phyloP scores from a whole-genome alignment of 306 rosid genomes.

The Malus fusca region DNA sequence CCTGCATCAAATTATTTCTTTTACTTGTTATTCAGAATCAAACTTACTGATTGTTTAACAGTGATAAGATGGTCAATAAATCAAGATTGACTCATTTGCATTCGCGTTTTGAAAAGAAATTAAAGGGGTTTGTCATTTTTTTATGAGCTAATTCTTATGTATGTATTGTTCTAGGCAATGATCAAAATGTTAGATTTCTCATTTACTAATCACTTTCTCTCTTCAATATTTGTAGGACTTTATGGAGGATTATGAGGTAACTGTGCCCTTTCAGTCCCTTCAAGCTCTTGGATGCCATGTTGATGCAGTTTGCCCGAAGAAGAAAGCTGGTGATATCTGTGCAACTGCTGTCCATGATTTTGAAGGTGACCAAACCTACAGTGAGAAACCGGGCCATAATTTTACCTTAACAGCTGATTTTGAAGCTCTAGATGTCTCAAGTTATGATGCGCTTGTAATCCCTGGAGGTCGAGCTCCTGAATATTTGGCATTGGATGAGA shows the following conservation, averaged over 20 bases:
- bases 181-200: not conserved
- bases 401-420: slow-evolving; percentile 57
- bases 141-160: not conserved
- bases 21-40: not conserved
- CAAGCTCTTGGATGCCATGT: slow-evolving; percentile 85
- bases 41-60: not conserved
- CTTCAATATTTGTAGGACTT: slow-evolving; percentile 45
- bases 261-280: slow-evolving; percentile 79
- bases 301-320: slow-evolving; percentile 74
- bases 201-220: not conserved
- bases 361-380: slow-evolving; percentile 91
- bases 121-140: not conserved
- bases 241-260: slow-evolving; percentile 86
- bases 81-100: not conserved
- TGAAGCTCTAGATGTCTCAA: slow-evolving; percentile 47
- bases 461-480: slow-evolving; percentile 59
- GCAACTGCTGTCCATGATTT: slow-evolving; percentile 79
- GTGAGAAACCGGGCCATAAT: slow-evolving; percentile 65
- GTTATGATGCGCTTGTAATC: slow-evolving; percentile 56
- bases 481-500: slow-evolving; percentile 37
- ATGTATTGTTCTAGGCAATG: not conserved
- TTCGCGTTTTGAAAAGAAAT: not conserved
- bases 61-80: not conserved
- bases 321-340: slow-evolving; percentile 72
- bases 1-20: not conserved